Conservation (phyloP, 441 rosid species). For the Gossypium gossypioides region DNA sequence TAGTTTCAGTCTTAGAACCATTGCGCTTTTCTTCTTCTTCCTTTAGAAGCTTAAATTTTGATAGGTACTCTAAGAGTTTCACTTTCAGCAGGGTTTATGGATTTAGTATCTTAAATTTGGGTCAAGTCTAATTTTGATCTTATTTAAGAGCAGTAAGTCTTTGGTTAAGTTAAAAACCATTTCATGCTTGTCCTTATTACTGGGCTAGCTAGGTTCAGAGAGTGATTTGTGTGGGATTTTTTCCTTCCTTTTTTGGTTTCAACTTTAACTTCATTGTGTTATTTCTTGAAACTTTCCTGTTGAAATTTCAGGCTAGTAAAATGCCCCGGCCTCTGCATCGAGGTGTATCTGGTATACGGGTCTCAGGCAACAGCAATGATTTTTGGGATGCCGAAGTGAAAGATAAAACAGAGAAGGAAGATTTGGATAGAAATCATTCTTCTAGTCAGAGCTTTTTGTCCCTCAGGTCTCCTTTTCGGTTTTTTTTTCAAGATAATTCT, state of each 20-base stretch:
- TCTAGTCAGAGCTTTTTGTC: slow-evolving; percentile 37
- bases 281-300: slow-evolving; percentile 5
- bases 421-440: slow-evolving; percentile 45
- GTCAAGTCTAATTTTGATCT: slow-evolving; percentile 10
- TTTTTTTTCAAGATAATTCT: slow-evolving; percentile 37
- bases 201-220: neutral
- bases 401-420: slow-evolving; percentile 63
- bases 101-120: neutral
- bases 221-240: neutral
- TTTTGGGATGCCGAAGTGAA: slow-evolving; percentile 73
- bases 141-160: neutral
- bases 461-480: slow-evolving; percentile 49
- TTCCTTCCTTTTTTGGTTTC: neutral
- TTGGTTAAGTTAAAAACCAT: neutral
- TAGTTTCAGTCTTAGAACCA: slow-evolving; percentile 13
- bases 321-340: slow-evolving; percentile 83
- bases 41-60: slow-evolving; percentile 16
- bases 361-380: slow-evolving; percentile 56
- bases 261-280: neutral
- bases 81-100: neutral
- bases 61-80: neutral
- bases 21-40: slow-evolving; percentile 2
- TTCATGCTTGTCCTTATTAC: neutral
- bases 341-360: slow-evolving; percentile 56
- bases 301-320: slow-evolving; percentile 33